phyloP scores from a whole-genome alignment of 805 yeast species.

The Teunomyces cretensis region DNA sequence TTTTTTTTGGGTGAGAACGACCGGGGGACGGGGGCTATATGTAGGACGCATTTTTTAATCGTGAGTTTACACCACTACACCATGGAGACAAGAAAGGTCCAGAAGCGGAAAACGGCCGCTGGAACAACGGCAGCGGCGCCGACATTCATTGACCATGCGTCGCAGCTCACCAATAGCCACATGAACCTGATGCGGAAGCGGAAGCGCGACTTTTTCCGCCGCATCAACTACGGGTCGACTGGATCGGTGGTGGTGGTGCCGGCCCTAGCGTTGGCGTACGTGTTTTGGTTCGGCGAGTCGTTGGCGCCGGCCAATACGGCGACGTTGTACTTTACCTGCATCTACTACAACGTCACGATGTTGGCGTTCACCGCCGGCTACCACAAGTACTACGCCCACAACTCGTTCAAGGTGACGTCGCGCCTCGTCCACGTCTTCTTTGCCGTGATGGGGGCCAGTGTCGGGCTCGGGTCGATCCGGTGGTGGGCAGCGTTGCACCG shows the following conservation, averaged over 20 bases:
- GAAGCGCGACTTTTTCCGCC: constrained; percentile 33
- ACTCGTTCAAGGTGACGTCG: constrained; percentile 29
- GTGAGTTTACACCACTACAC: background rate
- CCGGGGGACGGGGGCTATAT: background rate
- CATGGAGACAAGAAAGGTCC: constrained; percentile 15
- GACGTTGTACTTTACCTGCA: constrained; percentile 31
- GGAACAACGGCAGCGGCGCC: background rate
- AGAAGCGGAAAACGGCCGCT: constrained; percentile 20
- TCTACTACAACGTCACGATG: constrained; percentile 36
- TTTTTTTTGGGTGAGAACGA: background rate
- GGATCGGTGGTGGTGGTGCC: constrained; percentile 37
- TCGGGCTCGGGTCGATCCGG: constrained; percentile 73
- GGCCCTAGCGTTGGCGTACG: constrained; percentile 24
- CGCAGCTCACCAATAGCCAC: constrained; percentile 26
- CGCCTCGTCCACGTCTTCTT: constrained; percentile 46
- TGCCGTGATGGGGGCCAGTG: constrained; percentile 65
- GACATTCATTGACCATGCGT: constrained; percentile 18
- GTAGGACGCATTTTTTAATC: background rate
- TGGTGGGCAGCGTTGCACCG: constrained; percentile 85
- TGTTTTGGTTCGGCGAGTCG: constrained; percentile 17
- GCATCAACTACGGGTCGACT: constrained; percentile 37
- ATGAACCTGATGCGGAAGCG: constrained; percentile 35
- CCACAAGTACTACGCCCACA: constrained; percentile 44
- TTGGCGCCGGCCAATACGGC: constrained; percentile 25
- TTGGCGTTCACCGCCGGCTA: constrained; percentile 44